A percentile compares a stretch with the other conserved stretches of the same genome.
phyloP scores from a whole-genome alignment of 805 yeast species.

The Kodamaea leandrae region DNA sequence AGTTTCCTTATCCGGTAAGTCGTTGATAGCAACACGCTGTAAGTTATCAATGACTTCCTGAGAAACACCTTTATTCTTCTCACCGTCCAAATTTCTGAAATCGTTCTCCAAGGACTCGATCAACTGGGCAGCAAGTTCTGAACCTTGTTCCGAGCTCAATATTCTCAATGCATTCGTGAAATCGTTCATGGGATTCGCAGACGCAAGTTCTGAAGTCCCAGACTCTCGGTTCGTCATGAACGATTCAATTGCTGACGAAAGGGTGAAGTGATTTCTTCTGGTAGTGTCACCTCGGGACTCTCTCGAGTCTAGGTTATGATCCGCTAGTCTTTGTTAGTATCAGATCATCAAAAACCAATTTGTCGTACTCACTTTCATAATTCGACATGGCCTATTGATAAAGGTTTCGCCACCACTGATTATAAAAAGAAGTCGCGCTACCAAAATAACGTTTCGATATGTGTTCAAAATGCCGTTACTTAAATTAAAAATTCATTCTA shows the following conservation, averaged over 20 bases:
- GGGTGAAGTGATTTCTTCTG: slow-evolving; percentile 31
- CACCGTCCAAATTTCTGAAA: slow-evolving; percentile 7
- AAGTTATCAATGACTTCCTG: slow-evolving; percentile 72
- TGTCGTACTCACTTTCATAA: slow-evolving; percentile 40
- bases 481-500: too few relatives aligned
- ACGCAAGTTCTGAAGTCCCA: slow-evolving; percentile 7
- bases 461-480: too few relatives aligned
- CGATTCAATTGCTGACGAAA: slow-evolving; percentile 32
- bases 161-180: slow-evolving; percentile 32
- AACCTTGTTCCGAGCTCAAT: slow-evolving; percentile 31
- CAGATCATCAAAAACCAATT: background rate
- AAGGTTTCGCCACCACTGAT: slow-evolving; percentile 6
- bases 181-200: slow-evolving; percentile 18
- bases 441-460: too few relatives aligned
- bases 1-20: slow-evolving; percentile 40
- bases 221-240: slow-evolving; percentile 24
- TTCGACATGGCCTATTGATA: slow-evolving; percentile 30
- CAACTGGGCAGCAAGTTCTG: slow-evolving; percentile 27
- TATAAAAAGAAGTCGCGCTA: background rate
- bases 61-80: slow-evolving; percentile 50
- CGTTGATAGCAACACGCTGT: slow-evolving; percentile 54
- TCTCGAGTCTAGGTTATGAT: slow-evolving; percentile 31
- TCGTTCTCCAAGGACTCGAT: slow-evolving; percentile 21
- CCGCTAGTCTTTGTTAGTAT: slow-evolving; percentile 25
- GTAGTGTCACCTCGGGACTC: background rate